A percentile compares a stretch with the other conserved stretches of the same genome.
These are phyloP conservation scores for Sordaria brevicollis DNA, from an alignment of 495 filamentous ascomycete species.

Conservation along the genomic window DNA sequence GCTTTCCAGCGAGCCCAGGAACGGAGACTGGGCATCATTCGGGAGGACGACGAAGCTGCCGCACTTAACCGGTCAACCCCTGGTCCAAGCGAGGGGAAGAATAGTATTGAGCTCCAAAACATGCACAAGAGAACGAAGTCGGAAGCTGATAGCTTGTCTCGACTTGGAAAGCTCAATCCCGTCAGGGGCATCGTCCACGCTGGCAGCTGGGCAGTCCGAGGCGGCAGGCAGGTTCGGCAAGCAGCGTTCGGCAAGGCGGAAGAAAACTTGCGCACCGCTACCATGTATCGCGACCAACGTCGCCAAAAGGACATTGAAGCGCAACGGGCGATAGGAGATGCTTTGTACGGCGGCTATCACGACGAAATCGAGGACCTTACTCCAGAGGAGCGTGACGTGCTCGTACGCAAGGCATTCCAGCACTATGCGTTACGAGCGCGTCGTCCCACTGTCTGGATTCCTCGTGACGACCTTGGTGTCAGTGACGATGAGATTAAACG, in stretches of 20 bases:
- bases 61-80: constrained; percentile 3
- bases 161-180: constrained; percentile 26
- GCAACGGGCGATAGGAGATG: constrained; percentile 60
- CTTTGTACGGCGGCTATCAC: constrained; percentile 74
- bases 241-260: constrained; percentile 33
- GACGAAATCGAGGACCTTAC: constrained; percentile 93
- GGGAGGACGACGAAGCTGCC: constrained; percentile 38
- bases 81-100: constrained; percentile 14
- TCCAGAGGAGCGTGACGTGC: constrained; percentile 76
- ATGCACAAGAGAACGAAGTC: constrained; percentile 9
- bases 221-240: constrained; percentile 28
- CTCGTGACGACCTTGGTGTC: constrained; percentile 80
- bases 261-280: constrained; percentile 23
- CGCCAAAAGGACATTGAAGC: constrained; percentile 49
- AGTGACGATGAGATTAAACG: constrained; percentile 82
- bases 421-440: constrained; percentile 81
- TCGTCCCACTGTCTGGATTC: constrained; percentile 87
- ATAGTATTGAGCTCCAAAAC: constrained; percentile 54
- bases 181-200: constrained; percentile 36
- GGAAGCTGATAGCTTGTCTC: constrained; percentile 9
- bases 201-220: constrained; percentile 37
- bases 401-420: constrained; percentile 83
- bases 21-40: constrained; percentile 42
- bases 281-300: constrained; percentile 29
- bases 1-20: constrained; percentile 75